Conservation (phyloP, 352 stramenopile species). For the Globisporangium spinosum region DNA sequence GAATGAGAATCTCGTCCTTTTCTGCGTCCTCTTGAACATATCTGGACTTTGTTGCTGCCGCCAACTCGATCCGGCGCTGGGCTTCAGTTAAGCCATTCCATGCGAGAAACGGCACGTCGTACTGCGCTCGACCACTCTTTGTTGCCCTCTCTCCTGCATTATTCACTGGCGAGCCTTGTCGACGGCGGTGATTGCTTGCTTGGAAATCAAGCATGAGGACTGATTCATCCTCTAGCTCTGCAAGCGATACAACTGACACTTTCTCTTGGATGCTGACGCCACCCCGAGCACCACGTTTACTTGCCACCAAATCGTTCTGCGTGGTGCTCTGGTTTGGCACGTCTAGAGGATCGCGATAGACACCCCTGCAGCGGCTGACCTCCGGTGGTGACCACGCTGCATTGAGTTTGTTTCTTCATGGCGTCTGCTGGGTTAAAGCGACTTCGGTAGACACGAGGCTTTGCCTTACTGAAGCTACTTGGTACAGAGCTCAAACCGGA, state of each 20-base stretch:
- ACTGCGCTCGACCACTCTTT: not conserved
- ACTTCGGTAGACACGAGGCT: constrained; percentile 49
- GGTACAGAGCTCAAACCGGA: constrained; percentile 46
- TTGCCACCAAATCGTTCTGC: not conserved
- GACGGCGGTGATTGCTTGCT: constrained; percentile 7
- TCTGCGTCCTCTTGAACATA: constrained; percentile 35
- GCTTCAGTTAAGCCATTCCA: constrained; percentile 42
- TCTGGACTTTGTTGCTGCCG: constrained; percentile 50
- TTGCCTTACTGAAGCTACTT: constrained; percentile 57
- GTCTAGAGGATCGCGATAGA: not conserved
- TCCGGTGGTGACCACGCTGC: constrained; percentile 39
- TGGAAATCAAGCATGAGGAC: constrained; percentile 46
- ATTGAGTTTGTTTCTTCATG: constrained; percentile 28
- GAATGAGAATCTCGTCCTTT: constrained; percentile 36
- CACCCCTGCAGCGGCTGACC: constrained; percentile 9
- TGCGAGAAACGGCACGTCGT: constrained; percentile 24
- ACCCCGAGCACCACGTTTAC: not conserved
- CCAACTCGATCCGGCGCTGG: constrained; percentile 49
- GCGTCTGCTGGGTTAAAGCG: constrained; percentile 28
- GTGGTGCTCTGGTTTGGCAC: not conserved
- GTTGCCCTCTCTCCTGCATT: not conserved
- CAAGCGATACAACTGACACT: constrained; percentile 42
- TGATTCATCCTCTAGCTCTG: constrained; percentile 39
- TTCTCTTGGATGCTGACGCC: constrained; percentile 29
- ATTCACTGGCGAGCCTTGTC: not conserved